A percentile compares a stretch with the other conserved stretches of the same genome.
Conservation (phyloP, 2,329 filamentous ascomycete species). For the Lecanosticta acicola region DNA sequence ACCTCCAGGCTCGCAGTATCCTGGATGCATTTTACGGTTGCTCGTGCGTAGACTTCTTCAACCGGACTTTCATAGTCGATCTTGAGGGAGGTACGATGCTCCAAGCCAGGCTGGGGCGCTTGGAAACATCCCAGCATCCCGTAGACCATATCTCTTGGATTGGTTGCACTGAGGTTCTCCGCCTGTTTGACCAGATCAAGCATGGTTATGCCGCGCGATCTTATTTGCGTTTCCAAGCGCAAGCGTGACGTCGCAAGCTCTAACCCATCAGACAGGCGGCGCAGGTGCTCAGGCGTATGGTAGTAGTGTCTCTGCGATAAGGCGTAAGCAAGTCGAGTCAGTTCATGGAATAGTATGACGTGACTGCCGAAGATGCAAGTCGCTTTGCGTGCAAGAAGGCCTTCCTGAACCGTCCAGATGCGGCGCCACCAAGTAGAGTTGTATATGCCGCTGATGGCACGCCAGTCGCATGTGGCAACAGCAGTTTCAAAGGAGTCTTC, state of each 20-base stretch:
- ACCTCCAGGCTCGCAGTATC: background rate
- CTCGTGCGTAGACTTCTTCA: background rate
- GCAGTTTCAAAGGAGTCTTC: too few species aligned
- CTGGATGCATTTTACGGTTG: background rate
- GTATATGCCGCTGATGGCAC: background rate
- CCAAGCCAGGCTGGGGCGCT: too few species aligned
- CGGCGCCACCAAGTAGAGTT: background rate
- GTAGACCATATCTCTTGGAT: background rate
- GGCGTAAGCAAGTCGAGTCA: background rate
- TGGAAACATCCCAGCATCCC: background rate
- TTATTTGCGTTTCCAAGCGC: background rate
- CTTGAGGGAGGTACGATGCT: too few species aligned
- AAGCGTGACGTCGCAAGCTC: background rate
- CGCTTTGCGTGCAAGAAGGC: background rate
- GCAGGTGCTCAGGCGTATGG: background rate
- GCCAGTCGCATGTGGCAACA: background rate
- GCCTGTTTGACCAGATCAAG: background rate
- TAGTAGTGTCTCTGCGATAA: background rate
- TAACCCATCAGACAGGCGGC: background rate
- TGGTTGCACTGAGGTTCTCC: background rate
- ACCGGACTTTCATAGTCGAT: background rate
- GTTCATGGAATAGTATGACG: background rate
- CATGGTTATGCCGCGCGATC: background rate
- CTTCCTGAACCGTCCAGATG: slow-evolving; percentile 1
- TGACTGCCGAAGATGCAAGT: background rate